These are phyloP conservation scores for Raddia guianensis DNA, from an alignment of 176 grass and related monocot species.

Conservation along the genomic window DNA sequence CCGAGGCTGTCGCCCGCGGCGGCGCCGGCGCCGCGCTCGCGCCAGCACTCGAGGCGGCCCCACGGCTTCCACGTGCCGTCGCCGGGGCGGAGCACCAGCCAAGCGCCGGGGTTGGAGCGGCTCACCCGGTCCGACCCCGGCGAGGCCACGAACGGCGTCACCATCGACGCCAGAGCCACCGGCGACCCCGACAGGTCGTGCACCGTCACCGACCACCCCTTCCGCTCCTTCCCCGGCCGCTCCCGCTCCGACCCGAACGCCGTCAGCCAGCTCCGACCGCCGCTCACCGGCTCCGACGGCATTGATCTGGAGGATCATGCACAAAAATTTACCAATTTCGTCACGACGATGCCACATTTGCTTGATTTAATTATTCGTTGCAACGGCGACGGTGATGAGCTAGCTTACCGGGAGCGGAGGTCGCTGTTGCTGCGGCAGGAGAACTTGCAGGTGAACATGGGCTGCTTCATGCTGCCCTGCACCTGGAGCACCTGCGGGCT, in stretches of 20 bases:
- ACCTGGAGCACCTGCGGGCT: conserved; percentile 87
- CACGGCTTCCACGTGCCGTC: conserved; percentile 76
- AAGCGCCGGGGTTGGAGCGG: conserved; percentile 68
- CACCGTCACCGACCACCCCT: conserved; percentile 83
- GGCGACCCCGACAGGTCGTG: conserved; percentile 73
- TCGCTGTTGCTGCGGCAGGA: conserved; percentile 69
- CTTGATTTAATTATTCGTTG: neutral
- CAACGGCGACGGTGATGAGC: no score
- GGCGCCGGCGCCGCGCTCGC: conserved; percentile 48
- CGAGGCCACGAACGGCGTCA: conserved; percentile 69
- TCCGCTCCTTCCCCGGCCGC: conserved; percentile 54
- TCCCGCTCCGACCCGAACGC: conserved; percentile 68
- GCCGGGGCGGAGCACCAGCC: conserved; percentile 71
- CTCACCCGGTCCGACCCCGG: conserved; percentile 58
- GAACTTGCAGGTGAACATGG: conserved; percentile 96
- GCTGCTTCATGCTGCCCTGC: conserved; percentile 60
- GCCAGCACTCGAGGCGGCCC: conserved; percentile 78
- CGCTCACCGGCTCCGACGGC: conserved; percentile 40
- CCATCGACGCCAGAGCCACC: conserved; percentile 77
- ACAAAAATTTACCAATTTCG: neutral
- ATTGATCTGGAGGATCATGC: conserved; percentile 42
- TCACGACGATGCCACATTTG: conserved; percentile 7
- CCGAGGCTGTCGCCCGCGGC: conserved; percentile 40
- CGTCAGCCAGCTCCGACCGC: conserved; percentile 38
- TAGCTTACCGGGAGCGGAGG: conserved; percentile 55